Percentiles rank a stretch among this genome's conserved stretches.
phyloP scores from a whole-genome alignment of 2,329 filamentous ascomycete species.

The Microthyrium microscopicum region DNA sequence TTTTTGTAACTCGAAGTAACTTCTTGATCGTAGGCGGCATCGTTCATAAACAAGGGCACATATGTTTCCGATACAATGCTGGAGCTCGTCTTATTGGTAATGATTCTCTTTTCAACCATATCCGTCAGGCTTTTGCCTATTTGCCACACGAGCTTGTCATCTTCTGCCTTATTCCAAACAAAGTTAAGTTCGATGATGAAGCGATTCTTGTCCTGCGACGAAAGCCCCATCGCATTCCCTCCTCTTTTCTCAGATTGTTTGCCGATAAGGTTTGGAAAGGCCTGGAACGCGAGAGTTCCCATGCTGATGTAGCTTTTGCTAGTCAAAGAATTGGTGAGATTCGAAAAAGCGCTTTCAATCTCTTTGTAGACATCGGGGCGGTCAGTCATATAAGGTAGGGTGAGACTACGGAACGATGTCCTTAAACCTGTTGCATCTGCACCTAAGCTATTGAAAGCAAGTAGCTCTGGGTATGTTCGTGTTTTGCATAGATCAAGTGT shows the following conservation, averaged over 20 bases:
- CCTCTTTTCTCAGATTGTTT: constrained; percentile 1
- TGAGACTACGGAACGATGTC: constrained; percentile 14
- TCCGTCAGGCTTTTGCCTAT: constrained; percentile 10
- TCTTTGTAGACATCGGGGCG: constrained; percentile 19
- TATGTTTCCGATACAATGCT: constrained; percentile 10
- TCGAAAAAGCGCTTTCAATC: constrained; percentile 16
- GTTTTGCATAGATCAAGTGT: constrained; percentile 12
- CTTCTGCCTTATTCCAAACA: constrained; percentile 11
- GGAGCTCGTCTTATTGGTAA: no score
- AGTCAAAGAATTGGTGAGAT: constrained; percentile 14
- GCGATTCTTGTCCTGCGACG: constrained; percentile 9
- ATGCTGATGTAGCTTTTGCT: constrained; percentile 12
- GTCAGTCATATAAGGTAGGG: constrained; percentile 13
- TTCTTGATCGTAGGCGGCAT: constrained; percentile 19
- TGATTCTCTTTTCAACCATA: constrained; percentile 3
- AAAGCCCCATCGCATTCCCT: constrained; percentile 8
- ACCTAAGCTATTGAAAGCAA: constrained; percentile 11
- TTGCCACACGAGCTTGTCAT: constrained; percentile 10
- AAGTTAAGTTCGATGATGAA: constrained; percentile 11
- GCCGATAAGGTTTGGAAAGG: constrained; percentile 14
- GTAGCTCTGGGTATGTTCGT: constrained; percentile 16
- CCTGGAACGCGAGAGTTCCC: constrained; percentile 19
- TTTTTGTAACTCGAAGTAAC: constrained; percentile 15
- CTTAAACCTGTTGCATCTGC: constrained; percentile 10
- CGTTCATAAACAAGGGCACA: constrained; percentile 20